A percentile compares a stretch with the other conserved stretches of the same genome.
Evolutionary conservation across 495 filamentous ascomycete species (phyloP).

Genomic region (Xylaria scruposa): DNA sequence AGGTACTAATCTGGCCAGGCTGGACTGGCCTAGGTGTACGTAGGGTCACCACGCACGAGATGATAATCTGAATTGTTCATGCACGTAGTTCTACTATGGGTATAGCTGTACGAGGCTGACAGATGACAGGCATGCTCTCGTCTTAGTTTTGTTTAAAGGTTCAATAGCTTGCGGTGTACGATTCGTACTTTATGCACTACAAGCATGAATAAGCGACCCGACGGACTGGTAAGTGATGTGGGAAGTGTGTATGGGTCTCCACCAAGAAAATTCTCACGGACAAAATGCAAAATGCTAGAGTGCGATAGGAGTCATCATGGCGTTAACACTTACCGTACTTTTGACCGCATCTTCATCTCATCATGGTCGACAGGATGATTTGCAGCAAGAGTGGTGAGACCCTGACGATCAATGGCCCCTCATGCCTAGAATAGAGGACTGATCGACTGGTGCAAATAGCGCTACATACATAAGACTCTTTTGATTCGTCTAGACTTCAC

Average conservation of each 20-base stretch:
- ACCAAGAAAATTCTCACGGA: neutral
- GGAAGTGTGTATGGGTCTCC: neutral
- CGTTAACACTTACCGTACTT: neutral
- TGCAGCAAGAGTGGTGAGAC: neutral
- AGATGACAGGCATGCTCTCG: neutral
- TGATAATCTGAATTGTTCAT: constrained; percentile 10
- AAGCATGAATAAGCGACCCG: constrained; percentile 23
- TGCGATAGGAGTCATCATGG: neutral
- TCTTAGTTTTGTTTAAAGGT: neutral
- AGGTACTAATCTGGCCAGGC: neutral
- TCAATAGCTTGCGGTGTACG: neutral
- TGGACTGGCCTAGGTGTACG: neutral
- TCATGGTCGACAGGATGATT: neutral
- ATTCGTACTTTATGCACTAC: neutral
- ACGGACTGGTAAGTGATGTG: constrained; percentile 13
- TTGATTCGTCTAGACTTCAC: neutral
- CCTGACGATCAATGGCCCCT: neutral
- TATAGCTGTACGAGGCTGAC: neutral
- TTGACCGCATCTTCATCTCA: constrained; percentile 16
- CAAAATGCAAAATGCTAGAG: neutral
- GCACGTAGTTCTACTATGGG: neutral
- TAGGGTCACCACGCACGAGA: neutral
- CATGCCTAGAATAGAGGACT: neutral
- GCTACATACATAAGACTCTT: neutral
- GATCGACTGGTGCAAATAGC: neutral